phyloP scores from a whole-genome alignment of 2,329 filamentous ascomycete genomes.

The Myriosclerotinia duriaeana region DNA sequence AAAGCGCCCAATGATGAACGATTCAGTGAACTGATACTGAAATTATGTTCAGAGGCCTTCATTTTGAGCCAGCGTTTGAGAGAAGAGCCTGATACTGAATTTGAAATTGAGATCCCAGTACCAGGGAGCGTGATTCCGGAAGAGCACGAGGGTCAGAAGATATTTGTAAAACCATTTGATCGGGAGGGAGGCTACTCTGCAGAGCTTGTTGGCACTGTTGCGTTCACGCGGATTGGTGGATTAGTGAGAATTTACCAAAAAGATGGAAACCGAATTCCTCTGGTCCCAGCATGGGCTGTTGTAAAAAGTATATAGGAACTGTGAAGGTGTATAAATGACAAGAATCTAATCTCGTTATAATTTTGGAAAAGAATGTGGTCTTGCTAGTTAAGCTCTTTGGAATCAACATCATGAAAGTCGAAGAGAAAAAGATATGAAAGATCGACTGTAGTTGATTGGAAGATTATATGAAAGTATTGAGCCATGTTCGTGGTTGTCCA shows the following conservation, averaged over 20 bases:
- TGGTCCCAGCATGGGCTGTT: not conserved
- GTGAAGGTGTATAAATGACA: not conserved
- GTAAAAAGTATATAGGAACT: not conserved
- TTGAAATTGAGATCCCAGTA: not conserved
- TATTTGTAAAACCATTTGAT: accelerated
- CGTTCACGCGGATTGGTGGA: not conserved
- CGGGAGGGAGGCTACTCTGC: not conserved
- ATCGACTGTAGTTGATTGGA: too few relatives aligned
- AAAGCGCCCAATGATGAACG: too few relatives aligned
- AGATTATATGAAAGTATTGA: too few relatives aligned
- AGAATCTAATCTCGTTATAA: too few relatives aligned
- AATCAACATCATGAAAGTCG: too few relatives aligned
- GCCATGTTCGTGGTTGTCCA: too few relatives aligned
- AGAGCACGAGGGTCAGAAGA: too few relatives aligned
- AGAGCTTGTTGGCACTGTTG: not conserved
- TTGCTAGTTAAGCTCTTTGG: too few relatives aligned
- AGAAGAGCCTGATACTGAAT: accelerated
- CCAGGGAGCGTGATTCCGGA: not conserved
- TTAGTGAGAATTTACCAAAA: not conserved
- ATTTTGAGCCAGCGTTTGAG: not conserved
- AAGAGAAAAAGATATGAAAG: too few relatives aligned
- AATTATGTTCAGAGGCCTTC: not conserved
- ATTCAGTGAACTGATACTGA: not conserved
- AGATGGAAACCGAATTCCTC: accelerated
- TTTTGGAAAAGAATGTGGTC: too few relatives aligned